Evolutionary conservation across 441 rosid genomes (phyloP).

Genomic region (Geranium incanum): DNA sequence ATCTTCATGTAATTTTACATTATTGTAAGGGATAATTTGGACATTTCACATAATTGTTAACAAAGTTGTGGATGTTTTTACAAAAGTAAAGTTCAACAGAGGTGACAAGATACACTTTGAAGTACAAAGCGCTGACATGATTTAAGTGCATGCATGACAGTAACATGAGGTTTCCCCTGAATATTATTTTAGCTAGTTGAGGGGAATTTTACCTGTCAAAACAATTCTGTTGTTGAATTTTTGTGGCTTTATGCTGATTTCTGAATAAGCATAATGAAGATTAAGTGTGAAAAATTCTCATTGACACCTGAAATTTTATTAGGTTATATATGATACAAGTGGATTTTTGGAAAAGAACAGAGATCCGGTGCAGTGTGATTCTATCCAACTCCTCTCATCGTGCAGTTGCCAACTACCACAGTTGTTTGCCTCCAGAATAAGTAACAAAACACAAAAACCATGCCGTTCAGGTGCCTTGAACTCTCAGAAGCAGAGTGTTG

Average conservation of each 20-base stretch:
- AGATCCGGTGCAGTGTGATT: constrained; percentile 60
- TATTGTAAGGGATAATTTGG: no score
- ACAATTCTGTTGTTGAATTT: neutral
- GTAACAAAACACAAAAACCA: constrained; percentile 31
- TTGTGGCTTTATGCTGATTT: constrained; percentile 5
- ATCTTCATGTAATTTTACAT: no score
- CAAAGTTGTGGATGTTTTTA: no score
- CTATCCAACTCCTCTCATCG: constrained; percentile 58
- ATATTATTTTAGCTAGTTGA: neutral
- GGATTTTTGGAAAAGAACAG: constrained; percentile 92
- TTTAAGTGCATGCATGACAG: no score
- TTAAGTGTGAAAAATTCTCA: neutral
- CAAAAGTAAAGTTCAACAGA: no score
- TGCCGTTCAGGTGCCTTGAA: constrained; percentile 27
- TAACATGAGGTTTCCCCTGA: neutral
- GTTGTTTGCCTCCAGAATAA: constrained; percentile 45
- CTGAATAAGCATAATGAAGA: constrained; percentile 5
- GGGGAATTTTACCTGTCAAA: neutral
- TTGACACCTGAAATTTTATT: constrained; percentile 27
- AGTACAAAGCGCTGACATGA: no score
- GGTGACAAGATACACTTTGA: no score
- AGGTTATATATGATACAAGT: constrained; percentile 76
- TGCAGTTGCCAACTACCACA: constrained; percentile 48
- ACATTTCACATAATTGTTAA: no score
- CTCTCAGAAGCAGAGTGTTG: constrained; percentile 60